Evolutionary conservation across 2,329 filamentous ascomycete species (phyloP).

Genomic region (Colletotrichum euphorbiae): DNA sequence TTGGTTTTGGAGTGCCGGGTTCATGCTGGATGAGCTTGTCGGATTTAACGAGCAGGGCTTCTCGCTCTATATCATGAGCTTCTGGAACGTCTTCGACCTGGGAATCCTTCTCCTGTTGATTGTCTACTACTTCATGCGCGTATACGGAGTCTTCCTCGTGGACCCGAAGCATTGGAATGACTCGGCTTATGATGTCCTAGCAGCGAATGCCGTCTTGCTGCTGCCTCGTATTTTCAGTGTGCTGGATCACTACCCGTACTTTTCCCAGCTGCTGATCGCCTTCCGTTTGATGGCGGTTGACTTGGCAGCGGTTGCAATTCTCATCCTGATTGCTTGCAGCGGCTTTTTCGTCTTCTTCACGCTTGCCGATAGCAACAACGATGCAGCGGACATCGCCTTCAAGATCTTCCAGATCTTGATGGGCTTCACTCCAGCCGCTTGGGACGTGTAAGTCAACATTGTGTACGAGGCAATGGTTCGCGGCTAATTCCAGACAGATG

Average conservation of each 20-base stretch:
- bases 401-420: conserved; percentile 93
- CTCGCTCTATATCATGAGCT: conserved; percentile 95
- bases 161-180: conserved; percentile 81
- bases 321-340: conserved; percentile 89
- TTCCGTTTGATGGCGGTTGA: conserved; percentile 96
- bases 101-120: conserved; percentile 89
- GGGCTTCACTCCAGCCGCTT: conserved; percentile 95
- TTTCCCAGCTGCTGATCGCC: conserved; percentile 92
- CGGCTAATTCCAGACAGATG: conserved; percentile 59
- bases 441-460: conserved; percentile 76
- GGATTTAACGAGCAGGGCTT: conserved; percentile 98
- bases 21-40: conserved; percentile 96
- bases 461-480: neutral
- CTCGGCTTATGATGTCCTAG: conserved; percentile 93
- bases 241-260: conserved; percentile 94
- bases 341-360: conserved; percentile 97
- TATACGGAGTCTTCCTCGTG: conserved; percentile 87
- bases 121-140: conserved; percentile 88
- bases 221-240: conserved; percentile 93
- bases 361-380: conserved; percentile 77
- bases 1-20: conserved; percentile 98
- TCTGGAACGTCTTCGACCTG: conserved; percentile 96
- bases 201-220: conserved; percentile 88
- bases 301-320: conserved; percentile 82
- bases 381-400: conserved; percentile 82